phyloP scores from a whole-genome alignment of 345 rosid species.

The Pistacia atlantica region DNA sequence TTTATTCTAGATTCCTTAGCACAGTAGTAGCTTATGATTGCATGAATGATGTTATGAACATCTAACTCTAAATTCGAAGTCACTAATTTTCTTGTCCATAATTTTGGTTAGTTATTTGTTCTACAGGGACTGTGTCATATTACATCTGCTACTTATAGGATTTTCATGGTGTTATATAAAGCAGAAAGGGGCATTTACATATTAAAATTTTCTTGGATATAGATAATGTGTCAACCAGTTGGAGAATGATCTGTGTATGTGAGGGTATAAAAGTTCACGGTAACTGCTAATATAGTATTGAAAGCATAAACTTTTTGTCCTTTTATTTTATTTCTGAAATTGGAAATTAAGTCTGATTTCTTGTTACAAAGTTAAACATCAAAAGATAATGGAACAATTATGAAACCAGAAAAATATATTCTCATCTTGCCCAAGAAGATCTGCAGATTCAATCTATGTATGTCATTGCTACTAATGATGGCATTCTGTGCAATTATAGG shows the following conservation, averaged over 20 bases:
- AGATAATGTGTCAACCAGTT: neutral
- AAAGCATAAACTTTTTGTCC: neutral
- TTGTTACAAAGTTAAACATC: neutral
- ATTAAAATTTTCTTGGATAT: neutral
- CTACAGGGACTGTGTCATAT: neutral
- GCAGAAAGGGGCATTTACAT: neutral
- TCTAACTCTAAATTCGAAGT: neutral
- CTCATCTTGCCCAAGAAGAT: neutral
- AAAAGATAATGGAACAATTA: neutral
- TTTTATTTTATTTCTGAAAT: slow-evolving; percentile 1
- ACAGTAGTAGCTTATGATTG: neutral
- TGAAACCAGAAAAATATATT: neutral
- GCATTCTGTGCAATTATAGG: neutral
- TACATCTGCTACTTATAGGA: neutral
- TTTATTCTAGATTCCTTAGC: neutral
- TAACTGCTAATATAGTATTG: neutral
- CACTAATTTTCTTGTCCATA: neutral
- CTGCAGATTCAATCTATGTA: neutral
- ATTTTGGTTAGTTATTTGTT: neutral
- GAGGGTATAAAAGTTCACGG: neutral
- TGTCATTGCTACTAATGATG: neutral
- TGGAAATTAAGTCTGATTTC: neutral
- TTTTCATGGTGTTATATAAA: too few species aligned
- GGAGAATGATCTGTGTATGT: neutral
- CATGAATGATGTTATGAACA: neutral